These are phyloP conservation scores for Lachnellula arida DNA, from an alignment of 2,329 filamentous ascomycete species.

Conservation along the genomic window DNA sequence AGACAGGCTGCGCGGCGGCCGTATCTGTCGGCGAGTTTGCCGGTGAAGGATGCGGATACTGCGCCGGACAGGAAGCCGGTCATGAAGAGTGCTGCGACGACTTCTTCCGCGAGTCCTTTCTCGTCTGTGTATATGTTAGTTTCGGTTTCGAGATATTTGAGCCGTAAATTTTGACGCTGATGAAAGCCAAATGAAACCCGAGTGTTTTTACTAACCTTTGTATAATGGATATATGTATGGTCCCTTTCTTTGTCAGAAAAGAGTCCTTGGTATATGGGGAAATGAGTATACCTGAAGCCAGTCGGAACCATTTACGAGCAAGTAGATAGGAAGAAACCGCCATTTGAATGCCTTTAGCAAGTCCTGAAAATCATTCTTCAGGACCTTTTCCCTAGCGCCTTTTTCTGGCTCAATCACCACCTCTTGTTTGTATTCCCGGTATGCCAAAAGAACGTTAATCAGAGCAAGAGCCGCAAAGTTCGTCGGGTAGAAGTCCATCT, in stretches of 20 bases:
- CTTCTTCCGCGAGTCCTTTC: conserved; percentile 23
- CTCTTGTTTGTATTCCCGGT: conserved; percentile 6
- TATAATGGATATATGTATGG: conserved; percentile 28
- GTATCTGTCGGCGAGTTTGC: conserved; percentile 22
- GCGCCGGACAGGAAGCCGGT: conserved; percentile 25
- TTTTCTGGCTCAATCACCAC: neutral
- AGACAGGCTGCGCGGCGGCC: conserved; percentile 45
- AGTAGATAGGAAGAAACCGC: conserved; percentile 39
- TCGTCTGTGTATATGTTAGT: conserved; percentile 14
- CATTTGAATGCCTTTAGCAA: conserved; percentile 18
- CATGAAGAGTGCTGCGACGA: conserved; percentile 23
- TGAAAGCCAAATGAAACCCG: neutral
- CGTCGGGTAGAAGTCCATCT: conserved; percentile 19
- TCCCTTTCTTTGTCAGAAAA: conserved; percentile 8
- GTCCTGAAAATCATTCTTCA: conserved; percentile 4
- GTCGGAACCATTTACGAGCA: conserved; percentile 45
- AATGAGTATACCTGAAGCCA: conserved; percentile 41
- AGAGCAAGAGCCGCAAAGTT: conserved; percentile 18
- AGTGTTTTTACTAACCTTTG: conserved; percentile 15
- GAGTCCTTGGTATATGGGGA: neutral
- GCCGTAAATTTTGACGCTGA: neutral
- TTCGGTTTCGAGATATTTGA: neutral
- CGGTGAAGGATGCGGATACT: conserved; percentile 24
- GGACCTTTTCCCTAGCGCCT: neutral
- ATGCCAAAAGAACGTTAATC: conserved; percentile 10